Conservation (phyloP, 306 rosid genomes). For the Vigna mungo region DNA sequence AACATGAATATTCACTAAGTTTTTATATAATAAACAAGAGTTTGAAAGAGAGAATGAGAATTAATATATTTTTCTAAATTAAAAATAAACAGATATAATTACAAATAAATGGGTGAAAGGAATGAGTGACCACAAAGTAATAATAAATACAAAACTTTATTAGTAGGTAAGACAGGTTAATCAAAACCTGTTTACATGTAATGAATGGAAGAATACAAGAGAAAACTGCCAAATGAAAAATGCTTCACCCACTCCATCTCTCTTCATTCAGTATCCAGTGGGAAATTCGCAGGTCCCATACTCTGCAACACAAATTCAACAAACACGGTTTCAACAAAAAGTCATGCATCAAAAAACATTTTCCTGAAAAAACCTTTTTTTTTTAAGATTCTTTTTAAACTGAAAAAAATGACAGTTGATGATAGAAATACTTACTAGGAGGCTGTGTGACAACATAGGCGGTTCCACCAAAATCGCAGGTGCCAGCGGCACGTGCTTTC, state of each 20-base stretch:
- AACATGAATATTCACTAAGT: not conserved
- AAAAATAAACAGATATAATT: conserved; percentile 29
- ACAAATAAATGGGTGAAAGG: conserved; percentile 44
- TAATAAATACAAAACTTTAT: not conserved
- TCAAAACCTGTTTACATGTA: not conserved
- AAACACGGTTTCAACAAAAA: not conserved
- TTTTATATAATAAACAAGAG: too few species aligned
- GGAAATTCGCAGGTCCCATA: conserved; percentile 71
- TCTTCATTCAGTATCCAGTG: conserved; percentile 53
- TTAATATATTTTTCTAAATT: not conserved
- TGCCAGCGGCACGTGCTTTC: conserved; percentile 65
- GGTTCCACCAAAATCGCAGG: conserved; percentile 79
- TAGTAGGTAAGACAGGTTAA: not conserved
- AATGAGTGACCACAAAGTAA: conserved; percentile 28
- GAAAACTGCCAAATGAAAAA: not conserved
- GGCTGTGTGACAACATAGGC: conserved; percentile 74
- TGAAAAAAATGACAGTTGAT: not conserved
- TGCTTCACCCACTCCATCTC: not conserved
- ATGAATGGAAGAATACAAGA: not conserved
- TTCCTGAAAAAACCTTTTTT: too few species aligned
- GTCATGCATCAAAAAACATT: not conserved
- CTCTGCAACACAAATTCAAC: conserved; percentile 47
- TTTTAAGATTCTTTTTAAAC: too few species aligned
- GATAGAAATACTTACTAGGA: conserved; percentile 59
- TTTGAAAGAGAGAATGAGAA: not conserved